Evolutionary conservation across 441 rosid genomes (phyloP).

Genomic region (Populus trichocarpa): DNA sequence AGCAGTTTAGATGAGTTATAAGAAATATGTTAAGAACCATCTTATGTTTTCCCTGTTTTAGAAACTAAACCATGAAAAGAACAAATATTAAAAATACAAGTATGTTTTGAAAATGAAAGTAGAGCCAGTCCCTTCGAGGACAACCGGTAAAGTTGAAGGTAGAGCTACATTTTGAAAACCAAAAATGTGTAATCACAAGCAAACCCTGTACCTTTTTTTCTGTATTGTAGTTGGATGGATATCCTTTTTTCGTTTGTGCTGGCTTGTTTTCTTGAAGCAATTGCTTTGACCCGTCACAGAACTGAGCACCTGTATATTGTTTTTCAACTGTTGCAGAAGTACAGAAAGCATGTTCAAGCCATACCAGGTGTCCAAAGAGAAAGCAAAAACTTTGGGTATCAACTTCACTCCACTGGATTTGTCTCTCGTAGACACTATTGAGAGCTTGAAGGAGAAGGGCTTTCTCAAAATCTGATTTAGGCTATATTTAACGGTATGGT

Average conservation of each 20-base stretch:
- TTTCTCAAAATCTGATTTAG: constrained; percentile 20
- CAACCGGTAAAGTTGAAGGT: not conserved
- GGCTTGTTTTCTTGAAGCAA: not conserved
- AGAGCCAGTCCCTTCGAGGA: not conserved
- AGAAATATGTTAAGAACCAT: not conserved
- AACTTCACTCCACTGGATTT: constrained; percentile 50
- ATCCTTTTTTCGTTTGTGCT: not conserved
- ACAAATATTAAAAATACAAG: no score
- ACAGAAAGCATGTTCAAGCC: constrained; percentile 33
- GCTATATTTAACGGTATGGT: no score
- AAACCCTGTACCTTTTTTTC: not conserved
- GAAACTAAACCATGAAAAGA: not conserved
- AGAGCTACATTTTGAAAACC: not conserved
- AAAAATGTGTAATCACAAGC: not conserved
- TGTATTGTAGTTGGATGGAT: not conserved
- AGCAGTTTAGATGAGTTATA: not conserved
- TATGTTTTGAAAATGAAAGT: not conserved
- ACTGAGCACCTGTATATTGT: not conserved
- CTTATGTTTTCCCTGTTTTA: not conserved
- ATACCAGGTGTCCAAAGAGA: constrained; percentile 48
- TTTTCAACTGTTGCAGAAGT: constrained; percentile 32
- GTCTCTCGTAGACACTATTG: constrained; percentile 49
- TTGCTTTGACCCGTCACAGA: not conserved
- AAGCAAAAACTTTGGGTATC: constrained; percentile 49
- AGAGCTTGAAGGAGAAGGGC: constrained; percentile 59